phyloP scores from a whole-genome alignment of 2,329 filamentous ascomycete genomes.

The Parafenestella ontariensis region DNA sequence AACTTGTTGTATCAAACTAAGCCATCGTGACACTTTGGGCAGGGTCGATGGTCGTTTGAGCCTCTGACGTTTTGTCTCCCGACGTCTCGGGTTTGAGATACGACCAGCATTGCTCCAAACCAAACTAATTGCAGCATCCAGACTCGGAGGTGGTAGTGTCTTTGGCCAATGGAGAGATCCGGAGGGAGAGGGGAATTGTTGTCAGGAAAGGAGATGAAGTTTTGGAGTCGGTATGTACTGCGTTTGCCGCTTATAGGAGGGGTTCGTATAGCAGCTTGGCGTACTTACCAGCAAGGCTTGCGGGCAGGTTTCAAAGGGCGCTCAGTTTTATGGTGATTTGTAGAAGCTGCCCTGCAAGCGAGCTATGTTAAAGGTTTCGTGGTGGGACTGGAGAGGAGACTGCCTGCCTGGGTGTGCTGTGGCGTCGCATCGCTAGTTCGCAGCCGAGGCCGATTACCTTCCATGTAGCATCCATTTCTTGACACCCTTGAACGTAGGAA shows the following conservation, averaged over 20 bases:
- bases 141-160: conserved; percentile 1
- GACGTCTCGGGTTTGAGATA: conserved; percentile 17
- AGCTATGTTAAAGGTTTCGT: neutral
- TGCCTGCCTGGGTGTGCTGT: neutral
- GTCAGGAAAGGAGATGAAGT: neutral
- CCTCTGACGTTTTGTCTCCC: conserved; percentile 6
- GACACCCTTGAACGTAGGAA: too few relatives aligned
- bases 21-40: conserved; percentile 14
- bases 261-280: too few relatives aligned
- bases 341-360: neutral
- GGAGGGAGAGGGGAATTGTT: neutral
- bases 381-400: neutral
- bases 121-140: conserved; percentile 2
- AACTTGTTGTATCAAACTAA: conserved; percentile 20
- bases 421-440: too few relatives aligned
- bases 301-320: neutral
- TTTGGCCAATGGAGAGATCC: neutral
- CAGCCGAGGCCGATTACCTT: too few relatives aligned
- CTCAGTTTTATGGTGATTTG: neutral
- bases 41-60: conserved; percentile 14
- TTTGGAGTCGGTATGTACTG: neutral
- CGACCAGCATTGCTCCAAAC: conserved; percentile 1
- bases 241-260: neutral
- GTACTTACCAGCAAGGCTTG: neutral
- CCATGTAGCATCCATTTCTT: too few relatives aligned